Evolutionary conservation across 2,329 filamentous ascomycete species (phyloP), one percentile per base, ranked within the genome.

Genomic region (Fusarium sp.): DNA sequence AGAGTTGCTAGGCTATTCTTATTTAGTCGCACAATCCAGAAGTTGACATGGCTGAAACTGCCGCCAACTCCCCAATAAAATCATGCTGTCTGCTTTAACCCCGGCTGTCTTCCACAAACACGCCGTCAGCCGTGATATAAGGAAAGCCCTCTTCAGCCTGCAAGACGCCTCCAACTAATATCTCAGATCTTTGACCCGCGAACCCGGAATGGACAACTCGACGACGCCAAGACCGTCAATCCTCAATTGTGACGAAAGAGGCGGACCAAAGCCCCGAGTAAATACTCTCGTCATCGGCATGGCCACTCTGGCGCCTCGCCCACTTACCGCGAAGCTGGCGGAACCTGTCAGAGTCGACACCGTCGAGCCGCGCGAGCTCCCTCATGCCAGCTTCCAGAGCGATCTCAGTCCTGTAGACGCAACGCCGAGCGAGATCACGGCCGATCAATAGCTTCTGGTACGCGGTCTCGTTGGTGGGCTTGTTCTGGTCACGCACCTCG

Each of bases 281-380:
- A 6, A 11, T 16, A 50, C 45, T 56, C 30, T n/a, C 27, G 34
- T 39, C 16, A 2, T 30, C 35, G 13, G 30, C 27, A 7, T 14
- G 13, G 6, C 8, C 8, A 13, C 50, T 45, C 3, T 60, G 23
- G 30, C 48, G 32, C 13, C 41, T 41, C 4, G 52, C 52, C 52
- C 70, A 73, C 1, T 62, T 59, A 25, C 59, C 63, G 5, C 72
- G 69, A 23, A 73, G 59, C 9, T 54, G 34, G 11, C 69, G 16
- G 27, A 74, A 75, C 5, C n/a, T 14, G 16, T 67, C 63, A 9
- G 62, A 70, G 25, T 50, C 25, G 23, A 10, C 25, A 0, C 37
- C 64, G 5, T 67, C 63, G 20, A 75, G 58, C 4, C 72, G 52
- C 16, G 72, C 68, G 7, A 64, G 30, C 59, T 75, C 72, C 34